Percentiles rank a stretch among this genome's conserved stretches.
These are phyloP conservation scores for Ceratocystiopsis minuta DNA, from an alignment of 2,329 filamentous ascomycete genomes.

Conservation along the genomic window DNA sequence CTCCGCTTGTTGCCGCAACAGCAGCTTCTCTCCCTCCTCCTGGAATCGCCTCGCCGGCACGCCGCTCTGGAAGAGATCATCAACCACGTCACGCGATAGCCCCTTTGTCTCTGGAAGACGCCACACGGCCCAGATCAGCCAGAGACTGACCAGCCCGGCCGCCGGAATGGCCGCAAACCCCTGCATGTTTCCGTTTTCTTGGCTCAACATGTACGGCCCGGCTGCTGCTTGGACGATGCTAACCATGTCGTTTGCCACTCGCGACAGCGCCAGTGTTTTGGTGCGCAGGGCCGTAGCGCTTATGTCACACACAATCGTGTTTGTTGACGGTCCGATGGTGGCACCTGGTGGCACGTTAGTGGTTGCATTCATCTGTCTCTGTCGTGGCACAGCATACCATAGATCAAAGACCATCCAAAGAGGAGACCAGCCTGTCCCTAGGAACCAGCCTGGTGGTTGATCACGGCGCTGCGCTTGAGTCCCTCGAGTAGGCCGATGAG, in stretches of 20 bases:
- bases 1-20: no score
- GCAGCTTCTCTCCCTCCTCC: neutral
- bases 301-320: conserved; percentile 9
- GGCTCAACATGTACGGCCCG: conserved; percentile 10
- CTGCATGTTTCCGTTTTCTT: conserved; percentile 7
- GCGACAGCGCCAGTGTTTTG: conserved; percentile 9
- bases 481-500: conserved; percentile 24
- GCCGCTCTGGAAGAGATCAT: conserved; percentile 7
- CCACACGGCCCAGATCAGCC: conserved; percentile 6
- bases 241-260: conserved; percentile 8
- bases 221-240: conserved; percentile 9
- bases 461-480: conserved; percentile 16
- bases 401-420: conserved; percentile 23
- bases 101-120: conserved; percentile 8
- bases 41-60: conserved; percentile 4
- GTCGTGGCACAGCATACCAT: neutral
- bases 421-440: conserved; percentile 24
- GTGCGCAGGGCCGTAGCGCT: conserved; percentile 8
- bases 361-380: no score
- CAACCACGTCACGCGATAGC: conserved; percentile 9
- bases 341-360: conserved; percentile 3
- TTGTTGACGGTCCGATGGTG: conserved; percentile 7
- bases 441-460: conserved; percentile 12
- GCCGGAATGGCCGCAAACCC: conserved; percentile 9
- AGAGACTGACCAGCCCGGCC: conserved; percentile 1